A percentile compares a stretch with the other conserved stretches of the same genome.
These are phyloP conservation scores for Pythium biforme DNA, from an alignment of 352 stramenopile species.

Conservation along the genomic window DNA sequence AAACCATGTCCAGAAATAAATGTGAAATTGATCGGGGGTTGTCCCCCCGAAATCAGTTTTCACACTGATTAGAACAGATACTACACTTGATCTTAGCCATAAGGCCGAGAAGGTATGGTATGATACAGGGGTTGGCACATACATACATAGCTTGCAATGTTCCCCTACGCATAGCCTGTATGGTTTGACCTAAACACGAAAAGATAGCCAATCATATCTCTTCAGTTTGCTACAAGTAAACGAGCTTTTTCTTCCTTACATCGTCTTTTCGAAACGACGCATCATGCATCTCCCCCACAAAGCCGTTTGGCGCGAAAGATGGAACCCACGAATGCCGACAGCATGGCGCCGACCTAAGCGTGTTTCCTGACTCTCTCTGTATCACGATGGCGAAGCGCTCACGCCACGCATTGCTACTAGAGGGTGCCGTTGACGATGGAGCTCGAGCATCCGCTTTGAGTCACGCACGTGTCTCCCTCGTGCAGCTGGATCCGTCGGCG, in stretches of 20 bases:
- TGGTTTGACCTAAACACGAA: background rate
- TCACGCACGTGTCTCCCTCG: background rate
- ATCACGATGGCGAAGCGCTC: slow-evolving; percentile 16
- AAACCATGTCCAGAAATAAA: slow-evolving; percentile 70
- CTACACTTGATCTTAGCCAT: slow-evolving; percentile 91
- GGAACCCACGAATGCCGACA: background rate
- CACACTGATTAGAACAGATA: slow-evolving; percentile 93
- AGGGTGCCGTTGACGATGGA: background rate
- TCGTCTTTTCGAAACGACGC: background rate
- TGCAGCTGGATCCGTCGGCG: background rate
- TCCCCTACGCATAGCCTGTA: slow-evolving; percentile 5
- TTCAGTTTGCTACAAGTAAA: background rate
- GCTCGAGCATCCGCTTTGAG: background rate
- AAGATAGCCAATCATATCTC: slow-evolving; percentile 10
- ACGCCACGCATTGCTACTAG: background rate
- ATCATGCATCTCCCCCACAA: background rate
- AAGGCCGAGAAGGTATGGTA: slow-evolving; percentile 84
- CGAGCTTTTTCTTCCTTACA: background rate
- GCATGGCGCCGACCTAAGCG: slow-evolving; percentile 1
- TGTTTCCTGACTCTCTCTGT: background rate
- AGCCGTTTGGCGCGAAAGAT: slow-evolving; percentile 7
- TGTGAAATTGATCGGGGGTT: slow-evolving; percentile 71
- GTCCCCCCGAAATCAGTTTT: slow-evolving; percentile 84
- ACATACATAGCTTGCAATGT: background rate
- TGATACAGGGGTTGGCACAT: background rate